Percentiles rank a stretch among this genome's conserved stretches.
These are phyloP conservation scores for Cryomyces minteri DNA, from an alignment of 495 filamentous ascomycete species.

Conservation along the genomic window DNA sequence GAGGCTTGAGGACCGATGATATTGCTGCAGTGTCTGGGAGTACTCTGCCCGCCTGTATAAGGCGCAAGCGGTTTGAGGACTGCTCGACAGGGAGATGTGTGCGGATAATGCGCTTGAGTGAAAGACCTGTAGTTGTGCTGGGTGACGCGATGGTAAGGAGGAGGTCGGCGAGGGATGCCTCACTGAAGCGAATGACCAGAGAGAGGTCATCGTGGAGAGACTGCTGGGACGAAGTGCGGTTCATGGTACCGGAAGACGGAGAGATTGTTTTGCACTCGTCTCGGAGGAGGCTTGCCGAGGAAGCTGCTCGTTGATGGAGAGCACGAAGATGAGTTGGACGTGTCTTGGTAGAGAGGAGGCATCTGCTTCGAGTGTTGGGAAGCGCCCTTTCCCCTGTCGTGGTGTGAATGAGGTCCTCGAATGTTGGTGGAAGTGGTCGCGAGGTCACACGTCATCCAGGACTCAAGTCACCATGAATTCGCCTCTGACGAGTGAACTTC, in stretches of 20 bases:
- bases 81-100: conserved; percentile 41
- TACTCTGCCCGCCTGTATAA: conserved; percentile 77
- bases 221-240: background rate
- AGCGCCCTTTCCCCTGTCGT: too few species aligned
- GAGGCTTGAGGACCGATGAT: conserved; percentile 37
- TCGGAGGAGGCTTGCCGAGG: too few species aligned
- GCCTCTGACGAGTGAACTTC: too few species aligned
- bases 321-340: too few species aligned
- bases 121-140: conserved; percentile 45
- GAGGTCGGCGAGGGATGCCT: conserved; percentile 60
- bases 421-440: too few species aligned
- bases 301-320: too few species aligned
- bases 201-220: conserved; percentile 21
- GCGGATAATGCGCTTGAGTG: conserved; percentile 70
- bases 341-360: too few species aligned
- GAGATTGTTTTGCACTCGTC: background rate
- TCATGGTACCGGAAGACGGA: background rate
- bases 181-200: conserved; percentile 73
- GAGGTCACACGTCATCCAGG: too few species aligned
- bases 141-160: conserved; percentile 54
- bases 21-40: conserved; percentile 54
- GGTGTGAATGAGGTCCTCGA: too few species aligned
- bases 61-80: conserved; percentile 49
- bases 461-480: too few species aligned
- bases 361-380: too few species aligned